Evolutionary conservation across 148 eudicot genomes (phyloP).

Genomic region (Cornus controversa): DNA sequence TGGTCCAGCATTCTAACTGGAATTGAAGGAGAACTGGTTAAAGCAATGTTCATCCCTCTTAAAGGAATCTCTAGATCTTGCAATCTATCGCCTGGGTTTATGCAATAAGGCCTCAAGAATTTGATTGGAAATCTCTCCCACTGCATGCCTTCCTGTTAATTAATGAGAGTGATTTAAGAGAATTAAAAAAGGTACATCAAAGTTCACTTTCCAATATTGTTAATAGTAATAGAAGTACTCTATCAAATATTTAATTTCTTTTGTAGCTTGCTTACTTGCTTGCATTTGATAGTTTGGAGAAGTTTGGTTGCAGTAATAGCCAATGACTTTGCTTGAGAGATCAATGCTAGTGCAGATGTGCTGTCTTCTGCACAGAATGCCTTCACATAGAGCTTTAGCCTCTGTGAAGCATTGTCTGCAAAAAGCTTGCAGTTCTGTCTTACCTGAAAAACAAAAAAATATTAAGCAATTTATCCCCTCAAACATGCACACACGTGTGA

Average conservation of each 20-base stretch:
- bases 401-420: conserved; percentile 54
- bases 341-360: conserved; percentile 36
- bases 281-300: conserved; percentile 55
- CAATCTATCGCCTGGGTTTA: conserved; percentile 52
- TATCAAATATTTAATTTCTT: background rate
- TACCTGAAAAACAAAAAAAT: conserved; percentile 33
- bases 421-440: conserved; percentile 51
- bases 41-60: conserved; percentile 67
- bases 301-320: conserved; percentile 39
- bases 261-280: conserved; percentile 54
- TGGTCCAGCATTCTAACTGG: conserved; percentile 26
- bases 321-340: conserved; percentile 54
- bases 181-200: no score
- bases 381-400: conserved; percentile 53
- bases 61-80: conserved; percentile 51
- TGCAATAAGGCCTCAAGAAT: conserved; percentile 38
- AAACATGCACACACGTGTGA: no score
- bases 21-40: conserved; percentile 28
- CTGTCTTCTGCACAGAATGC: conserved; percentile 69
- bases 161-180: no score
- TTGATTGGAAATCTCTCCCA: conserved; percentile 64
- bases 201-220: no score
- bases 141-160: conserved; percentile 64
- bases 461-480: no score
- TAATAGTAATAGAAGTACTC: no score